These are phyloP conservation scores for Leccinum obscurum DNA, from an alignment of 768 basidiomycete genomes.

Conservation along the genomic window DNA sequence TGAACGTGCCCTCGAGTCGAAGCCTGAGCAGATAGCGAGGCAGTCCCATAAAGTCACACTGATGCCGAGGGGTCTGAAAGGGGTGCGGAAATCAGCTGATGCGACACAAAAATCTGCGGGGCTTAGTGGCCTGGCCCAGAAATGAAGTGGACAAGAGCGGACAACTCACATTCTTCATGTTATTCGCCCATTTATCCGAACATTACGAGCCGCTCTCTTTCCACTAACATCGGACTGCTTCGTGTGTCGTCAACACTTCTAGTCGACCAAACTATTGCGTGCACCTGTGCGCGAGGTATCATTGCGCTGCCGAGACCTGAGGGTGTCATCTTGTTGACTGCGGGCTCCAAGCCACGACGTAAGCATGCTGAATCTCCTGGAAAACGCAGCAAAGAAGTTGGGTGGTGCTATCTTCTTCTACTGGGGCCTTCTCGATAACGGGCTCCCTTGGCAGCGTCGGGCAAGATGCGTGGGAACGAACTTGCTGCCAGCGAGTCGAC, in stretches of 20 bases:
- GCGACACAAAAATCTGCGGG: background rate
- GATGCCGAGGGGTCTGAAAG: background rate
- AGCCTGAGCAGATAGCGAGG: slow-evolving; percentile 4
- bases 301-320: background rate
- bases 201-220: background rate
- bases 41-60: background rate
- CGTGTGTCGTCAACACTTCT: background rate
- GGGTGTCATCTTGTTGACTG: background rate
- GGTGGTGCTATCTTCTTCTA: background rate
- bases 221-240: background rate
- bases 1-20: background rate
- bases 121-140: slow-evolving; percentile 1
- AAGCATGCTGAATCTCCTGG: background rate
- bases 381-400: background rate
- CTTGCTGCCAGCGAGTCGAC: background rate
- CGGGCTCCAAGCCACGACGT: background rate
- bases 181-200: background rate
- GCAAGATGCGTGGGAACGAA: background rate
- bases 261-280: background rate
- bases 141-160: slow-evolving; percentile 2
- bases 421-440: background rate
- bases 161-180: background rate
- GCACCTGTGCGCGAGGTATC: background rate
- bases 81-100: slow-evolving; percentile 4
- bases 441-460: background rate